A percentile compares a stretch with the other conserved stretches of the same genome.
Conservation (phyloP, 1,139 yeast genomes). For the Diutina ranongensis region DNA sequence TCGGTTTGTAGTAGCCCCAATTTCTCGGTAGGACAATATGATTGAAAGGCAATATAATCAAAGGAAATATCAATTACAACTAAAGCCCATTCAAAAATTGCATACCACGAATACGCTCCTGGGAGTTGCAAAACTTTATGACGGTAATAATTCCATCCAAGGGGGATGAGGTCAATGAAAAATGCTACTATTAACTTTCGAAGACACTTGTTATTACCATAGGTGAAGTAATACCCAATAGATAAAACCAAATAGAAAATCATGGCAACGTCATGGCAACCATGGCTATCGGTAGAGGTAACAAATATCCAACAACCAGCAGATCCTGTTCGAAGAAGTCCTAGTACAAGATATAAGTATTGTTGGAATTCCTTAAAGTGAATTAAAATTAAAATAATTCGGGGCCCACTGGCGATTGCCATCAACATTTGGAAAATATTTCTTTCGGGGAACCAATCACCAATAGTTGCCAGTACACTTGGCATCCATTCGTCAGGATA, state of each 20-base stretch:
- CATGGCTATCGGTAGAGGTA: neutral
- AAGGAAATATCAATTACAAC: neutral
- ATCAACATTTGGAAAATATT: neutral
- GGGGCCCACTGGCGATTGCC: conserved; percentile 1
- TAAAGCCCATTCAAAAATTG: conserved; percentile 1
- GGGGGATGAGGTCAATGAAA: neutral
- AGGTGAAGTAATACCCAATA: neutral
- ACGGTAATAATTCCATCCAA: conserved; percentile 3
- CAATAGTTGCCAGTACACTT: conserved; percentile 6
- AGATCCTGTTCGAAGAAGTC: neutral
- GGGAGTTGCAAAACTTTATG: neutral
- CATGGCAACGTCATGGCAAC: conserved; percentile 3
- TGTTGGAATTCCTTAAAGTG: neutral
- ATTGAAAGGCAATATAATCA: neutral
- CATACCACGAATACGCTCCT: conserved; percentile 5
- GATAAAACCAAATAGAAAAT: neutral
- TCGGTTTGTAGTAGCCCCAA: neutral
- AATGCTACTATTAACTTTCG: neutral
- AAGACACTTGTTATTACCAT: neutral
- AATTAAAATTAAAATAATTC: neutral
- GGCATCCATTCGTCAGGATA: conserved; percentile 6
- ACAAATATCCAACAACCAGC: conserved; percentile 1
- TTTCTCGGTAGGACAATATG: neutral
- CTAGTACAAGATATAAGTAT: neutral
- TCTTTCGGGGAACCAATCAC: conserved; percentile 3